These are phyloP conservation scores for Wakefieldia striispora DNA, from an alignment of 768 basidiomycete species.

Conservation along the genomic window DNA sequence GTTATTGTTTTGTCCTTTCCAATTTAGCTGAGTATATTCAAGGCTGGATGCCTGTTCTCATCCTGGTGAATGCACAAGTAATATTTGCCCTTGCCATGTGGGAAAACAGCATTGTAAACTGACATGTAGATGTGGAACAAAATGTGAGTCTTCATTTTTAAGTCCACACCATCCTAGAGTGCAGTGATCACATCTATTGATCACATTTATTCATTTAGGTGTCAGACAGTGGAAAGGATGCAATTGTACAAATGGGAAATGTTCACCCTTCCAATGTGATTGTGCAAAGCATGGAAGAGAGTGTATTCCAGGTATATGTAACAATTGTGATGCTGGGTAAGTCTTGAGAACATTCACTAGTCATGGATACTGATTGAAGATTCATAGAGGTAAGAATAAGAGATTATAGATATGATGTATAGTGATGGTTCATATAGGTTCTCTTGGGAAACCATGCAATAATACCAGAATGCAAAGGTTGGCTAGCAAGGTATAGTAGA, in stretches of 20 bases:
- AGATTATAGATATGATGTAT: background rate
- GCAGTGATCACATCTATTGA: background rate
- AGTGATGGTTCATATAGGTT: conserved; percentile 12
- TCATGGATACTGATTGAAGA: background rate
- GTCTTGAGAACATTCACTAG: background rate
- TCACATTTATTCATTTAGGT: conserved; percentile 3
- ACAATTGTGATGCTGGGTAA: conserved; percentile 42
- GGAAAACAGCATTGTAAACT: conserved; percentile 42
- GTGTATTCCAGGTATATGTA: conserved; percentile 54
- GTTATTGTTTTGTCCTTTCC: background rate
- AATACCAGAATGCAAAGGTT: conserved; percentile 31
- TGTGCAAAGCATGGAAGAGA: conserved; percentile 40
- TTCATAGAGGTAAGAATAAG: conserved; percentile 23
- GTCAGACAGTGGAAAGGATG: conserved; percentile 16
- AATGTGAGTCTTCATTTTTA: conserved; percentile 33
- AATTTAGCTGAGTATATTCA: background rate
- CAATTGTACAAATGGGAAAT: conserved; percentile 29
- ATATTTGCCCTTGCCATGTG: conserved; percentile 40
- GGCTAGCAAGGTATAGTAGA: conserved; percentile 18
- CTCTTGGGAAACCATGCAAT: conserved; percentile 16
- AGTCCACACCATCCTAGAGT: no score
- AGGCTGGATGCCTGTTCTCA: conserved; percentile 45
- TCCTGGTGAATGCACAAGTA: conserved; percentile 43
- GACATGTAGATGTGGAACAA: conserved; percentile 45
- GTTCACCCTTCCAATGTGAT: conserved; percentile 27